phyloP scores from a whole-genome alignment of 192 early-diverging fungal species.

The Anaeromyces robustus region DNA sequence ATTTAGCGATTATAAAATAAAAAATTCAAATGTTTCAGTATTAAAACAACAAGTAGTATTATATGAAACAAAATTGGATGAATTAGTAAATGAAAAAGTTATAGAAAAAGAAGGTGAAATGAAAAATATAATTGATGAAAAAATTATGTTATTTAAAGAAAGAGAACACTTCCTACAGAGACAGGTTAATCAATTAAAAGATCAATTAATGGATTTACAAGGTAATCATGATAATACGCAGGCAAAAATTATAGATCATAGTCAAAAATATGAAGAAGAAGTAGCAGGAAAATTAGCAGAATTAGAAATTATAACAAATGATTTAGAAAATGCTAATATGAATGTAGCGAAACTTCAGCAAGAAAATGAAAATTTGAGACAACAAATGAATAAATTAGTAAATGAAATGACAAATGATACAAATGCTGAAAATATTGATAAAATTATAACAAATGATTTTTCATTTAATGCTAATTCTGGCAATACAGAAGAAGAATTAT shows the following conservation, averaged over 20 bases:
- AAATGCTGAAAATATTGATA: not conserved
- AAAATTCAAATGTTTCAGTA: constrained; percentile 25
- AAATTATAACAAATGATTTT: not conserved
- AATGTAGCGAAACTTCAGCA: constrained; percentile 37
- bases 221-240: constrained; percentile 57
- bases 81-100: constrained; percentile 51
- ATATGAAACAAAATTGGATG: constrained; percentile 47
- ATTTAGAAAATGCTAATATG: constrained; percentile 65
- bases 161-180: constrained; percentile 68
- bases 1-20: constrained; percentile 50
- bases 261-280: constrained; percentile 59
- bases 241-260: constrained; percentile 41
- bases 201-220: constrained; percentile 48
- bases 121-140: constrained; percentile 58
- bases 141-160: constrained; percentile 65
- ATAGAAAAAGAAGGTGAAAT: constrained; percentile 52
- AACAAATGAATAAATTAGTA: constrained; percentile 5
- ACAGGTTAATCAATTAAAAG: constrained; percentile 64
- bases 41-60: constrained; percentile 35
- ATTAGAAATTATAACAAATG: constrained; percentile 71
- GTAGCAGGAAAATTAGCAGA: constrained; percentile 68
- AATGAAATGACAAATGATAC: constrained; percentile 6
- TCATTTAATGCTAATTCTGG: not conserved
- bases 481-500: not conserved
- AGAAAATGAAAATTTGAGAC: constrained; percentile 11